Evolutionary conservation across 2,329 filamentous ascomycete genomes (phyloP), one percentile per base, ranked within the genome.

Genomic region (Ophiostoma sp.): DNA sequence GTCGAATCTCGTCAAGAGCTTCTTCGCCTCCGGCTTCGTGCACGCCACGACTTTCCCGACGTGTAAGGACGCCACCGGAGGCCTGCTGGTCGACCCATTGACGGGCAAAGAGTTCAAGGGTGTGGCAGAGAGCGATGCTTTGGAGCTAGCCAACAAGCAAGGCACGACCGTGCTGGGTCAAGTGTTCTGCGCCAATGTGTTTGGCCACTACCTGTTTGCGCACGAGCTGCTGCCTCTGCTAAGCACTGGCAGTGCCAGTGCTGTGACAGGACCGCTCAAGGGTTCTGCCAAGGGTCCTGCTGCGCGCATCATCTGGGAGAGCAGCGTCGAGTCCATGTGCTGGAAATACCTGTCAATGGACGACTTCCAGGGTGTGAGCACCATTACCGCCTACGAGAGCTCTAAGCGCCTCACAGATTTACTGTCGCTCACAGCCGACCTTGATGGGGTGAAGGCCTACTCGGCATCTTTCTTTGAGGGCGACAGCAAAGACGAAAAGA

Each of bases 121-220:
- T 14, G 27, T 8, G 55, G 16, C 27, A 12, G 65, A 18, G 6
- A 52, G 38, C 8, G 83, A 93, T 75, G 79, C 84, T 14, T 75
- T 77, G 3, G 40, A 76, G 77, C 71, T 66, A 72, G 63, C 70
- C 55, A 66, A 63, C 69, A 66, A 66, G 11, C 73, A 79, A 16
- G 85, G 87, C 69, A 87, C 89, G 7, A 7, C 44, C 0, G 79
- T 81, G 5, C 80, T 99, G 0, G 93, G 92, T 3, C 84, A 92
- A 72, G 87, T 97, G 18, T 99, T 98, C 76, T 90, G 89, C 76
- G 89, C 94, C 65, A 98, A 98, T 75, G 85, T 97, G 42, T 98
- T 99, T 76, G 95, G 95, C 0, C 95, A 99, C 79, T 98, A 99
- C 76, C 80, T 97, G 75, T 86, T 99, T 38, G 86, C 87, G 16